Conservation (phyloP, 257 asterid genomes). For the Petunia axillaris region DNA sequence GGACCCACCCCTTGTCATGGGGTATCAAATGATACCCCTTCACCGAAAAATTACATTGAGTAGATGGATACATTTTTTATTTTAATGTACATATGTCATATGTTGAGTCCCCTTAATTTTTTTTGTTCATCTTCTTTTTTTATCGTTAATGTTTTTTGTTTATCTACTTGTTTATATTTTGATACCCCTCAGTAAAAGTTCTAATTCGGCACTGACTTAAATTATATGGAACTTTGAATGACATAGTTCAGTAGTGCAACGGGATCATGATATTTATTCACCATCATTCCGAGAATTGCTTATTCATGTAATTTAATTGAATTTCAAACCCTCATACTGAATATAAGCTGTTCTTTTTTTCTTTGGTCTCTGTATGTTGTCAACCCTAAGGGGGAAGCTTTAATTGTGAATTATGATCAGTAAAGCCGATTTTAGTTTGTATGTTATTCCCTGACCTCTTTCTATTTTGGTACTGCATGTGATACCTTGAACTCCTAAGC, state of each 20-base stretch:
- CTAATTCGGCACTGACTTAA: too few species aligned
- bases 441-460: background rate
- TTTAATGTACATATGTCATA: too few species aligned
- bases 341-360: background rate
- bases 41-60: too few species aligned
- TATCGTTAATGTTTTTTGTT: too few species aligned
- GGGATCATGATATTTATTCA: background rate
- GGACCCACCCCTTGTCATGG: too few species aligned
- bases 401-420: background rate
- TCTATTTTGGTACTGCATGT: background rate
- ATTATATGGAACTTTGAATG: background rate
- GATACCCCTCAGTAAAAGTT: too few species aligned
- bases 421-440: conserved; percentile 18
- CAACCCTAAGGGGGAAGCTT: conserved; percentile 3
- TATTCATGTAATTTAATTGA: background rate
- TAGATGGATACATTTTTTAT: too few species aligned
- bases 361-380: background rate
- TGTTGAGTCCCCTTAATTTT: too few species aligned
- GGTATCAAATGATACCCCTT: too few species aligned
- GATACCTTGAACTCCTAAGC: background rate
- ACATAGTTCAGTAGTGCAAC: background rate
- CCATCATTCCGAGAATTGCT: background rate
- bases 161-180: too few species aligned
- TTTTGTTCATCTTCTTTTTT: too few species aligned
- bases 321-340: background rate